Conservation (phyloP, 176 grass and related monocot species). For the Thalia dealbata region DNA sequence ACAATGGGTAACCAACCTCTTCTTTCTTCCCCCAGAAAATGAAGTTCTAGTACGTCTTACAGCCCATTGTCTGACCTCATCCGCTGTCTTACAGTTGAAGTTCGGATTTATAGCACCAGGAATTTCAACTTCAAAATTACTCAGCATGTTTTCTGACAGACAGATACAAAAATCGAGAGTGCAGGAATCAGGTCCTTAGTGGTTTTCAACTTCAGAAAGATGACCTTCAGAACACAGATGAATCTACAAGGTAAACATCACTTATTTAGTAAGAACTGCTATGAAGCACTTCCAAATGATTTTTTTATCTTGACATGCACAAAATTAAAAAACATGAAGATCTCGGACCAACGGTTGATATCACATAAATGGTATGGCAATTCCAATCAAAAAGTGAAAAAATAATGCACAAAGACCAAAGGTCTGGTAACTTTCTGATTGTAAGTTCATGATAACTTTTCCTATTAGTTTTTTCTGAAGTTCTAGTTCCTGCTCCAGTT, state of each 20-base stretch:
- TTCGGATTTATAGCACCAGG: constrained; percentile 44
- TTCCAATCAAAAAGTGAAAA: background rate
- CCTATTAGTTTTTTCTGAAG: background rate
- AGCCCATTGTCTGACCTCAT: constrained; percentile 49
- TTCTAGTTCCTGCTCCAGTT: background rate
- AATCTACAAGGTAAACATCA: too few relatives aligned
- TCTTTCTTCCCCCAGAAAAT: constrained; percentile 37
- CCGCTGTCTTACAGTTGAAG: constrained; percentile 62
- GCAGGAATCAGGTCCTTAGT: too few relatives aligned
- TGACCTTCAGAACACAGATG: too few relatives aligned
- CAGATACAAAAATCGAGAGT: too few relatives aligned
- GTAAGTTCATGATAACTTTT: background rate
- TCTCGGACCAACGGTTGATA: background rate
- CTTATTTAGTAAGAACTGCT: too few relatives aligned
- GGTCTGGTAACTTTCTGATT: background rate
- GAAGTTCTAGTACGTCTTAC: constrained; percentile 62
- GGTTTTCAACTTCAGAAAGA: too few relatives aligned
- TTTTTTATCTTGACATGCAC: background rate
- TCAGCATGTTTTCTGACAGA: constrained; percentile 9
- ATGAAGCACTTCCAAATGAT: background rate
- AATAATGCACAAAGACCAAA: background rate
- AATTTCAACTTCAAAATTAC: constrained; percentile 42
- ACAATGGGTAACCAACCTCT: constrained; percentile 26
- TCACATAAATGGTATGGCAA: background rate
- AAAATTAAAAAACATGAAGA: too few relatives aligned